Evolutionary conservation across 2,329 filamentous ascomycete species (phyloP), one percentile per base, ranked within the genome.

Genomic region (Claviceps paspali): DNA sequence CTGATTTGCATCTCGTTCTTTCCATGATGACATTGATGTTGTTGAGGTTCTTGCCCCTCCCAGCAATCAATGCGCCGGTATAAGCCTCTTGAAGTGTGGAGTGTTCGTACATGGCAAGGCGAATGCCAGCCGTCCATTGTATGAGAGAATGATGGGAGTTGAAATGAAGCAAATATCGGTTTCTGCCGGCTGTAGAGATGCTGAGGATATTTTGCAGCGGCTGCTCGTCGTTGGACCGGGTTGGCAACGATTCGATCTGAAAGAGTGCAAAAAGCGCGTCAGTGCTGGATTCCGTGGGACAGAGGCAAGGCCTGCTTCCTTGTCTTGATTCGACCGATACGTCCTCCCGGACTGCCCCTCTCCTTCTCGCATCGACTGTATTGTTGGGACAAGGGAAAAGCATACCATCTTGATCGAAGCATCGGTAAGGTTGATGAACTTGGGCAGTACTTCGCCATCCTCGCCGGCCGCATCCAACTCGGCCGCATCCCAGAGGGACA

Each of bases 361-460:
- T 28, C 10, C 35, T 28, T 10, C 4, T 14, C n/a, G 9, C 12
- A 5, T 12, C 29, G 18, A 17, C 34, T 11, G 3, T 8, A 9
- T 23, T 32, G 8, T 22, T 2, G 30, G 18, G 15, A n/a, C n/a
- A 10, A 9, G 3, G 26, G 14, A 11, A 10, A 29, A 23, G 43
- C 60, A 47, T 69, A 95, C 91, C 86, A 96, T 95, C 60, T 93
- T 94, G 49, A 98, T 86, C 0, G 91, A 94, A 15, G 91, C 91
- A 68, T 98, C 91, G 6, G 91, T 93, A 41, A 98, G 63, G 53
- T 98, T 98, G 57, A 98, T 87, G 55, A 95, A 98, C 35, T 83
- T 91, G 23, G 86, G 85, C 29, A 88, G 65, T 33, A 93, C 82
- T 52, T 93, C 83, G 45, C 79, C 82, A 50, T 91, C 76, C 48